Base-by-base conservation (phyloP, 257 asterid species). In the Paraleonurus japonicus region DNA sequence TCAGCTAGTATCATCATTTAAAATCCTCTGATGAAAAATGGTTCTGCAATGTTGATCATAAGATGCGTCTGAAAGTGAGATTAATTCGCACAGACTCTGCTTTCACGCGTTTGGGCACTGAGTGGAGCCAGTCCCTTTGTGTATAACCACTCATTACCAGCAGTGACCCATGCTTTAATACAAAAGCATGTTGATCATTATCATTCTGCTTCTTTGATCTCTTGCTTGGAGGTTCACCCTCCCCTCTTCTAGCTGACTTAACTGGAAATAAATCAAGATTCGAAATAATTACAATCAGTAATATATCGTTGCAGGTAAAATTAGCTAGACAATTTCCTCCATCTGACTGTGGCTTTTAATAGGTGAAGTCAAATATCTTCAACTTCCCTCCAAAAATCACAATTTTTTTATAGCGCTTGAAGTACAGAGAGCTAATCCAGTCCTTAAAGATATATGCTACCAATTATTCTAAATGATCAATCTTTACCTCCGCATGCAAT, bases 121-220 rank as follows among this genome's bases (percentile, higher is more conserved):
- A 89, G 72, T 93, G 98, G 48, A 91, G 79, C 97, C 98, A 93
- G 76, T 93, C 96, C 43, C 96, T 81, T 76, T 93, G 98, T 12
- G 95, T 87, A 77, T 85, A 81, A 75, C 97, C 96, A 76, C 87
- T 84, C 98, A 90, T 93, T 51, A 93, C 92, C 81, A 93, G 82
- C 57, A 93, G 83, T 0, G 97, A 90, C 3, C 97, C 98, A 55
- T 93, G 97, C 78, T 93, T 93, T 59, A 93, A 59, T 4, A 80
- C 61, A 65, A 89, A 93, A 0, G 76, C 11, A 69, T 89, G 91
- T 54, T 85, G 97, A 64, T 83, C 87, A 17, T 79, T 27, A 37
- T 60, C 68, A 45, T 28, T 73, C 26, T 19, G 51, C 77, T 75
- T 86, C 87, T 86, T 91, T 50, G 65, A 37, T 77, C 84, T 82